These are phyloP conservation scores for Kwoniella shivajii DNA, from an alignment of 1,284 basidiomycete genomes.

Conservation along the genomic window DNA sequence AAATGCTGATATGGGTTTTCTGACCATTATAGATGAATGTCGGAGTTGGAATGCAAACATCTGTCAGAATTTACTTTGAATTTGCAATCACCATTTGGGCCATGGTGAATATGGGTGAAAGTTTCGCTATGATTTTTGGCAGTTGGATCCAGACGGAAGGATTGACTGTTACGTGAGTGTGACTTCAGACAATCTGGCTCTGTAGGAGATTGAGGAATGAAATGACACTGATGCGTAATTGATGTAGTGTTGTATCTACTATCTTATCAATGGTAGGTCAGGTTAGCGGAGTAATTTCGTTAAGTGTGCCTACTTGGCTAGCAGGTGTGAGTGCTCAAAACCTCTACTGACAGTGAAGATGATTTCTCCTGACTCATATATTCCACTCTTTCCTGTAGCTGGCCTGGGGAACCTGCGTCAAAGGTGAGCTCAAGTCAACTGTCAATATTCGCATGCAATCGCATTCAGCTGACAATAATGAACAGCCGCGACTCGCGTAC, in stretches of 20 bases:
- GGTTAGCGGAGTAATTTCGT: conserved; percentile 54
- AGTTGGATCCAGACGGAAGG: conserved; percentile 42
- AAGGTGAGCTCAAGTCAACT: conserved; percentile 19
- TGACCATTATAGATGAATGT: conserved; percentile 47
- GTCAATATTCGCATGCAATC: no score
- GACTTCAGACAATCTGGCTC: no score
- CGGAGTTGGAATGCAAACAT: conserved; percentile 54
- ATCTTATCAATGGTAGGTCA: conserved; percentile 45
- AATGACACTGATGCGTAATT: not conserved
- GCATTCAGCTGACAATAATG: not conserved
- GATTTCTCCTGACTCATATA: not conserved
- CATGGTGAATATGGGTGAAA: conserved; percentile 53
- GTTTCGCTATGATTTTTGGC: conserved; percentile 43
- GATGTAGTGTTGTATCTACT: conserved; percentile 51
- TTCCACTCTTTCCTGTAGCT: conserved; percentile 23
- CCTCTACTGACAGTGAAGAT: not conserved
- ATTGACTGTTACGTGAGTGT: conserved; percentile 42
- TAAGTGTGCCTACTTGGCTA: conserved; percentile 54
- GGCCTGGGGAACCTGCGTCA: conserved; percentile 46
- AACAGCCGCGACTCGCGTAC: conserved; percentile 42
- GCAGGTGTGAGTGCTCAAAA: conserved; percentile 25
- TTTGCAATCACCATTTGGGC: conserved; percentile 54
- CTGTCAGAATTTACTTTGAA: conserved; percentile 54
- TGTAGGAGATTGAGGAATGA: no score
- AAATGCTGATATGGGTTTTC: not conserved